These are phyloP conservation scores for bread wheat (Triticum aestivum) DNA, from an alignment of 176 grass and related monocot genomes.

Conservation along the genomic window DNA sequence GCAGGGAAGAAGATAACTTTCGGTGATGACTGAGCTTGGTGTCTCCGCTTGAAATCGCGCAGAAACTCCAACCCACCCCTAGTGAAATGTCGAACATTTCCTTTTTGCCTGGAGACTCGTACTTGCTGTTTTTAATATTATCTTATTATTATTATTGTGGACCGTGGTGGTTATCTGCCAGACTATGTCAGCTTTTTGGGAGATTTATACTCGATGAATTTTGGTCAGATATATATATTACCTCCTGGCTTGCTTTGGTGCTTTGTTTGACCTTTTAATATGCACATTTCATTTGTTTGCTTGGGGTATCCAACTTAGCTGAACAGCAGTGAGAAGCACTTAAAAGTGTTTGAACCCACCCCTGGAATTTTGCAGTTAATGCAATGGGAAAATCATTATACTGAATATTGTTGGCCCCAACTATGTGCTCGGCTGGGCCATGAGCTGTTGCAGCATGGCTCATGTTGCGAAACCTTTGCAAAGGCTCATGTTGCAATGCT, in stretches of 20 bases:
- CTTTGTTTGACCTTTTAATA: background rate
- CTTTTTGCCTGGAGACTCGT: background rate
- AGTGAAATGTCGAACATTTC: background rate
- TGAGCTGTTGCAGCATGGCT: too few species aligned
- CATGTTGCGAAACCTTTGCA: too few species aligned
- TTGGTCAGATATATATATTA: background rate
- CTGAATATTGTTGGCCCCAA: too few species aligned
- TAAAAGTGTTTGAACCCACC: too few species aligned
- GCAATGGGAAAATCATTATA: too few species aligned
- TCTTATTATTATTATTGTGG: background rate
- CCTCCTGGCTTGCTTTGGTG: background rate
- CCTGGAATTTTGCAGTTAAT: too few species aligned
- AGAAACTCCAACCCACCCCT: background rate
- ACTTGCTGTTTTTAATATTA: background rate
- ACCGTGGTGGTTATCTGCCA: background rate
- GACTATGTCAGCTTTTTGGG: background rate
- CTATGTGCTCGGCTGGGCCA: too few species aligned
- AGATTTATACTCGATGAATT: background rate
- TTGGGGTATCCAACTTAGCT: too few species aligned
- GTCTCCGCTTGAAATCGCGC: background rate
- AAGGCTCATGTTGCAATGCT: too few species aligned
- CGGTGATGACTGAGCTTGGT: slow-evolving; percentile 31
- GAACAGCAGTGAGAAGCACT: too few species aligned
- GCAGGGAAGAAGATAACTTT: slow-evolving; percentile 71
- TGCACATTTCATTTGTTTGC: background rate